phyloP scores from a whole-genome alignment of 768 basidiomycete genomes.

The Agrocybe chaxingu region DNA sequence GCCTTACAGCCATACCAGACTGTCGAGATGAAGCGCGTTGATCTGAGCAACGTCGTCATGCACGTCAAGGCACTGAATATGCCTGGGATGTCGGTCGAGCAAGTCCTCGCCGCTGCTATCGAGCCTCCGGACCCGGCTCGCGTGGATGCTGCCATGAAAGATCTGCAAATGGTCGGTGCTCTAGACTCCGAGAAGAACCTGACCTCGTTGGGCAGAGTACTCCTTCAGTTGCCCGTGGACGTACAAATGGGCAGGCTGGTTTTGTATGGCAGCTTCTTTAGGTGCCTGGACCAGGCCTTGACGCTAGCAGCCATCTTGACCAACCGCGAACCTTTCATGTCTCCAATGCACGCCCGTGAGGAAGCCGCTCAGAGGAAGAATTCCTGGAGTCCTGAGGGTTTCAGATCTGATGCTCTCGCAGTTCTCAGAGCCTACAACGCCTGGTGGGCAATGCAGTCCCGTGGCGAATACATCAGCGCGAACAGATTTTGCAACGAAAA shows the following conservation, averaged over 20 bases:
- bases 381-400: slow-evolving; percentile 75
- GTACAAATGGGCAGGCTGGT: slow-evolving; percentile 87
- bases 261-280: slow-evolving; percentile 89
- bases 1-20: slow-evolving; percentile 76
- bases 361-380: slow-evolving; percentile 73
- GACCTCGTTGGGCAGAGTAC: slow-evolving; percentile 83
- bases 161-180: slow-evolving; percentile 84
- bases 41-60: slow-evolving; percentile 92
- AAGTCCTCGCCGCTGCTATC: slow-evolving; percentile 80
- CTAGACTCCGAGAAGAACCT: slow-evolving; percentile 72
- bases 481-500: slow-evolving; percentile 81
- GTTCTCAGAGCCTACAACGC: slow-evolving; percentile 76
- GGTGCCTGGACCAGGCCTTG: slow-evolving; percentile 83
- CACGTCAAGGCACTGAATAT: slow-evolving; percentile 93
- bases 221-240: slow-evolving; percentile 88
- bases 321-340: slow-evolving; percentile 87
- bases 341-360: slow-evolving; percentile 71
- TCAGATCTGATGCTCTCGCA: slow-evolving; percentile 81
- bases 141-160: slow-evolving; percentile 74
- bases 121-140: slow-evolving; percentile 83
- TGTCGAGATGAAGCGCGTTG: slow-evolving; percentile 93
- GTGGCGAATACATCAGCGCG: slow-evolving; percentile 60
- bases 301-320: slow-evolving; percentile 90
- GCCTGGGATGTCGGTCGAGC: slow-evolving; percentile 80
- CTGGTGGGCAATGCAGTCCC: slow-evolving; percentile 73